A percentile compares a stretch with the other conserved stretches of the same genome.
Evolutionary conservation across 495 filamentous ascomycete species (phyloP).

Genomic region (Xylaria palmicola): DNA sequence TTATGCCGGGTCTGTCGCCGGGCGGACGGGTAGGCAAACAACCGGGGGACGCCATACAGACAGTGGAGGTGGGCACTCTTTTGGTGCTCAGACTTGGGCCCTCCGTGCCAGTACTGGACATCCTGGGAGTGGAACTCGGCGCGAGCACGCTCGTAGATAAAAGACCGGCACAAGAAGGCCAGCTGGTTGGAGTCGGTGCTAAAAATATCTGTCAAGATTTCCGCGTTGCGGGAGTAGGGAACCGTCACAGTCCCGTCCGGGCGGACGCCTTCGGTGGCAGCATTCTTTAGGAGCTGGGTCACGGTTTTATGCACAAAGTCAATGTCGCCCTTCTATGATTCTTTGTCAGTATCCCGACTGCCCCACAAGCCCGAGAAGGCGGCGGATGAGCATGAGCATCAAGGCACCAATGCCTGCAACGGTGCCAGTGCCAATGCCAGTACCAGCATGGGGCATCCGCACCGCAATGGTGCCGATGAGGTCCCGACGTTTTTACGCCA

Average conservation of each 20-base stretch:
- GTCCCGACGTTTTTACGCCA: no score
- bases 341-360: neutral
- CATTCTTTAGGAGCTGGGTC: constrained; percentile 35
- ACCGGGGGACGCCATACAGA: constrained; percentile 54
- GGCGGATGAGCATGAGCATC: constrained; percentile 31
- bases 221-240: constrained; percentile 43
- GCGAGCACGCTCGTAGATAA: constrained; percentile 49
- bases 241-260: constrained; percentile 24
- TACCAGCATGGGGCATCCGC: neutral
- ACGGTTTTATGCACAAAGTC: constrained; percentile 40
- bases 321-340: constrained; percentile 29
- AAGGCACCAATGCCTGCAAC: constrained; percentile 14
- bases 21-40: constrained; percentile 21
- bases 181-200: constrained; percentile 35
- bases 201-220: constrained; percentile 47
- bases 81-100: constrained; percentile 40
- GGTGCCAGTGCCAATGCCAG: neutral
- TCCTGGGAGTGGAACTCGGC: constrained; percentile 16
- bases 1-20: constrained; percentile 25
- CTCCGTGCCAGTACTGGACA: neutral
- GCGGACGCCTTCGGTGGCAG: constrained; percentile 23
- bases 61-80: constrained; percentile 62
- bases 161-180: constrained; percentile 51
- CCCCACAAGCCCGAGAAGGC: no score
- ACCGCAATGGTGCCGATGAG: neutral